These are phyloP conservation scores for Monascus ruber DNA, from an alignment of 2,329 filamentous ascomycete genomes.

Conservation along the genomic window DNA sequence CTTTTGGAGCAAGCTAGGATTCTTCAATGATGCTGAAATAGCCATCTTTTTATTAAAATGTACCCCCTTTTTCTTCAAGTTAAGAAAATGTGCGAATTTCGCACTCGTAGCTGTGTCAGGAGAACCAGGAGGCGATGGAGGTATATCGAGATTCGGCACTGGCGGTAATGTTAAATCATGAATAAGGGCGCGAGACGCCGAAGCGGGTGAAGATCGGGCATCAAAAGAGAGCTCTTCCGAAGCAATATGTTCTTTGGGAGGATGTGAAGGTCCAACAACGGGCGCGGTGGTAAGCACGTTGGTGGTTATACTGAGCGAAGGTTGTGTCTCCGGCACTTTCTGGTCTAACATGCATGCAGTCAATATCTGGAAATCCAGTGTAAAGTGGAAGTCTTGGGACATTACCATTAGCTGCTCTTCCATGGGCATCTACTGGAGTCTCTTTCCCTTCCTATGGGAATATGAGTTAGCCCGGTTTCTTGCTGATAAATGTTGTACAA, in stretches of 20 bases:
- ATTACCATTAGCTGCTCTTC: not conserved
- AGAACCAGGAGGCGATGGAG: slow-evolving; percentile 36
- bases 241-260: slow-evolving; percentile 9
- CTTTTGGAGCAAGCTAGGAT: slow-evolving; percentile 46
- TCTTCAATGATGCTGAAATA: slow-evolving; percentile 45
- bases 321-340: not conserved
- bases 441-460: slow-evolving; percentile 1
- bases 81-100: slow-evolving; percentile 50
- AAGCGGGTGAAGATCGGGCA: slow-evolving; percentile 36
- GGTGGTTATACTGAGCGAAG: slow-evolving; percentile 1
- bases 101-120: slow-evolving; percentile 35
- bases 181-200: slow-evolving; percentile 37
- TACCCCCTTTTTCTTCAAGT: slow-evolving; percentile 49
- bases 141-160: slow-evolving; percentile 34
- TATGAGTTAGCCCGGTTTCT: not conserved
- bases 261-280: slow-evolving; percentile 26
- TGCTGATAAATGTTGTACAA: not conserved
- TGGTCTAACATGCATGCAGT: slow-evolving; percentile 1
- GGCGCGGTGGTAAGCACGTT: slow-evolving; percentile 14
- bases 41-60: slow-evolving; percentile 55
- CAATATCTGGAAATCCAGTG: not conserved
- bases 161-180: slow-evolving; percentile 46
- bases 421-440: not conserved
- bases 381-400: not conserved
- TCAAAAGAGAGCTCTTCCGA: slow-evolving; percentile 4